Evolutionary conservation across 768 basidiomycete species (phyloP), one percentile per base, ranked within the genome.

Genomic region (Hygrocybe coccinea): DNA sequence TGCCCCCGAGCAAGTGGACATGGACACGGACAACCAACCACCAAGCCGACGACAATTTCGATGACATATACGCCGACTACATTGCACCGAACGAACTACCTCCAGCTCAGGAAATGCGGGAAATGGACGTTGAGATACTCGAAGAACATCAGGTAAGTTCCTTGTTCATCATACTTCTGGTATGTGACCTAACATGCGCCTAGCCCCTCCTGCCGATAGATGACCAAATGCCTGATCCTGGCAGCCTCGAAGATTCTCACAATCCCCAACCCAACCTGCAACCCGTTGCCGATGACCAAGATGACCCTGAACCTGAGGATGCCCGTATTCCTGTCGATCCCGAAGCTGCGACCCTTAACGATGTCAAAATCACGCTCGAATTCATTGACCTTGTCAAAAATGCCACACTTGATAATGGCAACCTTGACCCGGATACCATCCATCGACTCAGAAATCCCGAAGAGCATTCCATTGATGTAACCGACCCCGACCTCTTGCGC

Each of bases 401-500:
- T 0, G 64, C 63, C 11, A 59, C 63, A 10, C 54, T 65, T 6
- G 63, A 62, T 21, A 50, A 60, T 25, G 55, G 50, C 21, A 58
- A 55, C 43, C 55, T 65, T 8, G 38, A 46, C 33, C 25, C 54
- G 1, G 48, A 50, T 7, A 50, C 47, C 4, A 41, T 62, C 9
- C 33, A 57, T 5, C 38, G 46, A 7, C 56, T 65, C 15, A 19
- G 52, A 41, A 56, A 60, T 62, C 59, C 59, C 19, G 57, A 56
- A 58, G 56, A 65, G 12, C 25, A 54, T 3, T 24, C 35, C 9
- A 29, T 39, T 17, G 36, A 52, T 29, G 29, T 52, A 15, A 52
- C 24, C 5, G 64, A 69, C 9, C 63, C 67, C 1, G 62, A 69
- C 50, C 55, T 60, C 9, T 71, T 14, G 71, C 71, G 0, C 37